phyloP scores from a whole-genome alignment of 2,329 filamentous ascomycete genomes.

The Epicoccum sorghinum region DNA sequence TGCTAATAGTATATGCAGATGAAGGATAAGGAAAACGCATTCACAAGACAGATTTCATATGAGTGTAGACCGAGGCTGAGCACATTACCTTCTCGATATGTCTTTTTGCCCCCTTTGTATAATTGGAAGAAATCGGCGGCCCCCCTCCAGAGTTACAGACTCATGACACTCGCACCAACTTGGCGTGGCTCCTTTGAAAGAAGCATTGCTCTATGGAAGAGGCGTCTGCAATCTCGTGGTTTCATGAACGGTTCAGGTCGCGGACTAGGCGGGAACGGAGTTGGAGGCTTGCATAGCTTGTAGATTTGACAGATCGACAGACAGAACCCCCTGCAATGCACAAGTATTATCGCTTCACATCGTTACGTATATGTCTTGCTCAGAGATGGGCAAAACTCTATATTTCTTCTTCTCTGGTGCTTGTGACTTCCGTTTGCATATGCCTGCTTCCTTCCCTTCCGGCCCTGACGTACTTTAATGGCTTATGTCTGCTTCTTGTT shows the following conservation, averaged over 20 bases:
- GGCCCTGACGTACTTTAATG: too few species aligned
- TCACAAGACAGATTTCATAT: neutral
- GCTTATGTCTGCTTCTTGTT: conserved; percentile 58
- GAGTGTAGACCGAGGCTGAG: neutral
- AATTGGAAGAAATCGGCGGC: conserved; percentile 15
- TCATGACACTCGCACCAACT: neutral
- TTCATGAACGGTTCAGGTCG: neutral
- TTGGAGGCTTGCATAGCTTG: conserved; percentile 8
- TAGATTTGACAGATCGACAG: neutral
- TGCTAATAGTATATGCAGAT: neutral
- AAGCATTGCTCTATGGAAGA: neutral
- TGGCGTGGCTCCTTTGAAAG: neutral
- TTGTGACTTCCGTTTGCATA: too few species aligned
- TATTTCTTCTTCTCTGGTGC: too few species aligned
- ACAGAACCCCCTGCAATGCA: conserved; percentile 6
- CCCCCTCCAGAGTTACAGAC: too few species aligned
- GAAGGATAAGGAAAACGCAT: too few species aligned
- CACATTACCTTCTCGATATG: conserved; percentile 27
- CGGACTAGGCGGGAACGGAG: neutral
- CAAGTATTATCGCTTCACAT: neutral
- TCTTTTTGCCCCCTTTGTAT: conserved; percentile 23
- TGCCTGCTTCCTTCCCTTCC: too few species aligned
- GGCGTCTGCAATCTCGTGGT: neutral
- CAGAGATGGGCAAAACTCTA: too few species aligned
- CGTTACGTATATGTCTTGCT: too few species aligned